Evolutionary conservation across 1,139 yeast genomes (phyloP), one percentile per base, ranked within the genome.

Genomic region (Geotrichum histeridarum): DNA sequence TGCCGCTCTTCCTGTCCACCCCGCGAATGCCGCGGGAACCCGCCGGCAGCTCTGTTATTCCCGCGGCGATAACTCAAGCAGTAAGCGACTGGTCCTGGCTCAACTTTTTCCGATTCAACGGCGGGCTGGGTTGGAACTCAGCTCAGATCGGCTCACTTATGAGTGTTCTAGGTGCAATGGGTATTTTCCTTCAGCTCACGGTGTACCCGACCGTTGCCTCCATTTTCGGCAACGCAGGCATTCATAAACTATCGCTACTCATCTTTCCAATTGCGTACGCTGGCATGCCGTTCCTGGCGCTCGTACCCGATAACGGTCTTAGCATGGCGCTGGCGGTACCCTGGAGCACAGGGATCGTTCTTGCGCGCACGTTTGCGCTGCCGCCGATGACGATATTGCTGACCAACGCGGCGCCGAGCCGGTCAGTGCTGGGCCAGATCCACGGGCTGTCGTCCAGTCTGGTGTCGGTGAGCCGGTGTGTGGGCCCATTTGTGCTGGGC

Each of bases 401-500:
- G 37, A 67, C 69, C 37, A 66, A 67, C 53, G 67, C 69, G 1
- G 57, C 68, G 12, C 66, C 69, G 8, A 36, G 49, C 27, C 44
- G 50, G 15, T 8, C 30, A 1, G 64, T 63, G 2, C 59, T 68
- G 46, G 70, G 70, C 7, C 62, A 67, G 6, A 62, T 67, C 3
- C 68, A 65, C 53, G 70, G 70, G 1, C 53, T 67, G 1, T 63
- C 70, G 7, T 66, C 66, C 43, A 60, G 65, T 11, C 71, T 77
- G 46, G 71, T 77, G 22, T 73, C 84, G 0, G 70, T 79, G 35
- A 82, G 86, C 0, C 67, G 85, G 58, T 80, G 77, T 55, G 50
- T 79, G 1, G 85, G 83, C 1, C 87, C 87, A 0, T 67, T 81
- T 35, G 43, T 73, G 1, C 78, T 83, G 77, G 87, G 87, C 3